A percentile compares a stretch with the other conserved stretches of the same genome.
Conservation (phyloP, 208 protist genomes). For the Leishmania mexicana region DNA sequence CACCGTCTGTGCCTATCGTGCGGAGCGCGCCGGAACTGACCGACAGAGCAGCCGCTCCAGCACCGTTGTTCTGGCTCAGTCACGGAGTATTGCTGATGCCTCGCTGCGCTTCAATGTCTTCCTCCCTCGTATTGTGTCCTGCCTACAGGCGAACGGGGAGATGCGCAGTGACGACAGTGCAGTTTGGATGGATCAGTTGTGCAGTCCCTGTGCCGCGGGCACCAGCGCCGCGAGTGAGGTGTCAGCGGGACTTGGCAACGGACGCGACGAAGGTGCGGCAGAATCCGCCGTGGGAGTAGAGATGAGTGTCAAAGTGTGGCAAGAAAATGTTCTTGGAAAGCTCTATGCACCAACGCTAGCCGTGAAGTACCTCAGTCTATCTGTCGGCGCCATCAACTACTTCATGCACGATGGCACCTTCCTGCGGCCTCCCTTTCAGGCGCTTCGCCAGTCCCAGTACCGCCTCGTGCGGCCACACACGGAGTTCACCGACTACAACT, state of each 20-base stretch:
- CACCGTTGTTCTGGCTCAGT: neutral
- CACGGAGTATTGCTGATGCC: neutral
- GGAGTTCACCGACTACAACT: conserved; percentile 22
- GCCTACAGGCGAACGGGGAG: neutral
- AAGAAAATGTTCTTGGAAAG: conserved; percentile 3
- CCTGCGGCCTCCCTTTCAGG: conserved; percentile 15
- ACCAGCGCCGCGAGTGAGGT: neutral
- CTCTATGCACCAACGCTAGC: conserved; percentile 2
- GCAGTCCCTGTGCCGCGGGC: neutral
- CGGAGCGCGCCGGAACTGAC: neutral
- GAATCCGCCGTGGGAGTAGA: neutral
- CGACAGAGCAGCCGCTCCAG: neutral
- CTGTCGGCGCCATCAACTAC: conserved; percentile 31
- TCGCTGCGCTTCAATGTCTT: conserved; percentile 3
- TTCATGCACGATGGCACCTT: conserved; percentile 12
- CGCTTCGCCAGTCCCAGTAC: conserved; percentile 7
- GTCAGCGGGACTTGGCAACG: neutral
- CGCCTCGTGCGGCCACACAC: conserved; percentile 4
- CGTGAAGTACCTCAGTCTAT: conserved; percentile 16
- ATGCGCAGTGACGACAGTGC: neutral
- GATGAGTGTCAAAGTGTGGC: neutral
- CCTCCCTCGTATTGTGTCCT: conserved; percentile 7
- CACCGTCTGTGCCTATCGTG: conserved; percentile 19
- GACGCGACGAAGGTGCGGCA: neutral
- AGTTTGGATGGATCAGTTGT: neutral